Conservation (phyloP, 208 protist genomes). For the Trypanosoma lewisi region DNA sequence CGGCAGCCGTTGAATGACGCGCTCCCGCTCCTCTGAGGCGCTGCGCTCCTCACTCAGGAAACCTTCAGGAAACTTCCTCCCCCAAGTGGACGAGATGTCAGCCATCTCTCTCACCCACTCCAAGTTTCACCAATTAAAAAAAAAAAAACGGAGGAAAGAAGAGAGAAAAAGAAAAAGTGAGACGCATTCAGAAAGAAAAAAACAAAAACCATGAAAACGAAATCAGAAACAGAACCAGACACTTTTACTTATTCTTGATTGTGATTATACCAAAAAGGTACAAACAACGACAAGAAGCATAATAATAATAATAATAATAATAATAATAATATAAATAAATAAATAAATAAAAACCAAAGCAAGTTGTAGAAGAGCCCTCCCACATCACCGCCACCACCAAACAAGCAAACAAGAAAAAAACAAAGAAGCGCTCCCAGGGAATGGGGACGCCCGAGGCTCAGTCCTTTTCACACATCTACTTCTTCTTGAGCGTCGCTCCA, state of each 20-base stretch:
- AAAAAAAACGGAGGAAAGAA: constrained; percentile 5
- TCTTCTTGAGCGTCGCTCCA: constrained; percentile 77
- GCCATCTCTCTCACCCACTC: background rate
- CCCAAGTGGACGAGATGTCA: background rate
- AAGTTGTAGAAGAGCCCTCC: background rate
- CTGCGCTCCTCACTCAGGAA: background rate
- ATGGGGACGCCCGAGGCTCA: background rate
- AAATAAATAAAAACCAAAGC: constrained; percentile 9
- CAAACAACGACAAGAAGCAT: background rate
- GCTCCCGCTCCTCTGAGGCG: background rate
- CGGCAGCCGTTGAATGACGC: constrained; percentile 30
- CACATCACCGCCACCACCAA: too few species aligned
- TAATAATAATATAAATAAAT: background rate
- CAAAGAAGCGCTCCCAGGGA: background rate
- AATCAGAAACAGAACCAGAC: too few species aligned
- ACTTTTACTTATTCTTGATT: too few species aligned
- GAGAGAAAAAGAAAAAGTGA: constrained; percentile 1
- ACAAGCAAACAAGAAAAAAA: constrained; percentile 1
- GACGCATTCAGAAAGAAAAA: constrained; percentile 6
- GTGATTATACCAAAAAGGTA: too few species aligned
- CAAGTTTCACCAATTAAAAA: background rate
- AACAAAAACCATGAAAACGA: too few species aligned
- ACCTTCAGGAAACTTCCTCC: background rate
- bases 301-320: background rate
- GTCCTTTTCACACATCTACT: constrained; percentile 23